Evolutionary conservation across 495 filamentous ascomycete species (phyloP), one percentile per base, ranked within the genome.

Genomic region (Aspergillus haitiensis): DNA sequence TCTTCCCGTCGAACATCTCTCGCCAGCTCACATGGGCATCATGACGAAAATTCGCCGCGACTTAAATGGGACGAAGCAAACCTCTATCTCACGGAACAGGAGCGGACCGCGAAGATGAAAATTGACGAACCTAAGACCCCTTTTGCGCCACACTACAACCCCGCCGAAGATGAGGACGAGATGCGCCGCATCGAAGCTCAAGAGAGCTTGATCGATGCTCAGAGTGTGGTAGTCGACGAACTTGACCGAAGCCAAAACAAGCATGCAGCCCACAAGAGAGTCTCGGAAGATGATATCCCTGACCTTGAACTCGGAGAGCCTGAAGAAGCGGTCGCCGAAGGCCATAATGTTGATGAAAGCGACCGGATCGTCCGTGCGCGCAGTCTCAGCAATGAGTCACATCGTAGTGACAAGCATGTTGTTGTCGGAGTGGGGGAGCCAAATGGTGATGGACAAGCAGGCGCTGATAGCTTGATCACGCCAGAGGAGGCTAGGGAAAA

Each of bases 51-150:
- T 53, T 81, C 81, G 40, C 85, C 87, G 69, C 88, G 93, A 11
- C 79, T 98, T 56, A 95, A 97, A 71, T 98, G 94, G 94, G 94
- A 98, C 67, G 94, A 98, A 72, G 94, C 91, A 18, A 98, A 98
- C 64, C 79, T 98, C 18, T 98, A 97, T 72, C 81, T 98, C 11
- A 91, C 92, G 5, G 94, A 98, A 76, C 94, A 97, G 72, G 90
- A 98, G 73, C 92, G 90, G 70, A 91, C 86, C 37, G 84, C 88
- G 34, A 98, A 93, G 47, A 98, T 98, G 95, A 98, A 98, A 81
- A 98, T 98, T 67, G 87, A 90, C 64, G 94, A 98, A 76, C 94
- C 94, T 50, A 98, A 98, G 81, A 98, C 94, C 15, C 94, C 94
- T 0, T 98, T 91, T 64, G 94, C 91, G 13, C 88, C 85, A 65